Percentiles rank a stretch among this genome's conserved stretches.
Evolutionary conservation across 345 rosid species (phyloP).

Genomic region (Carallia brachiata): DNA sequence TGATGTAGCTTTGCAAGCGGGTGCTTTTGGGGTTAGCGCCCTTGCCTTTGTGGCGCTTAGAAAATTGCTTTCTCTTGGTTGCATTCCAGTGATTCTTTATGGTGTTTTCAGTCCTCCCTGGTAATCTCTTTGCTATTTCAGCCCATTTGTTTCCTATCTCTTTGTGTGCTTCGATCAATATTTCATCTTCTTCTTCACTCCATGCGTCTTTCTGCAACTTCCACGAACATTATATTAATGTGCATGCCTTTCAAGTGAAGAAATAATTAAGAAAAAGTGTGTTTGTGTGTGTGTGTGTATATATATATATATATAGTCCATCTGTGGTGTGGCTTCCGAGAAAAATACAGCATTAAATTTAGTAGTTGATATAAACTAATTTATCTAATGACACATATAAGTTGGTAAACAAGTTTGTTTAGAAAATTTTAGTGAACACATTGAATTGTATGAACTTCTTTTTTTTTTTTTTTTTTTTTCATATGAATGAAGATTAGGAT

Average conservation of each 20-base stretch:
- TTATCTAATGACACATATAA: no score
- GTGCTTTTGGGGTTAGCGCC: conserved; percentile 5
- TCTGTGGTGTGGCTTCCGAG: no score
- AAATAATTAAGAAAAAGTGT: not conserved
- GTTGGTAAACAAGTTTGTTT: no score
- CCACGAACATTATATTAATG: not conserved
- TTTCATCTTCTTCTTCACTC: conserved; percentile 60
- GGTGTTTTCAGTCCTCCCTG: conserved; percentile 62
- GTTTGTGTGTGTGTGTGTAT: no score
- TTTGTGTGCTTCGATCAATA: conserved; percentile 45
- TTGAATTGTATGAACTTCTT: no score
- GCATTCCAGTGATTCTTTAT: conserved; percentile 36
- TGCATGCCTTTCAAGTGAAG: not conserved
- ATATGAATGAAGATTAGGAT: no score
- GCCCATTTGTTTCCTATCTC: conserved; percentile 70
- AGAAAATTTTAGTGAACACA: no score
- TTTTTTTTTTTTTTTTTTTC: no score
- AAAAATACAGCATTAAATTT: no score
- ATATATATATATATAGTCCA: no score
- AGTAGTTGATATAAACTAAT: no score
- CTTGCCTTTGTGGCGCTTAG: conserved; percentile 38
- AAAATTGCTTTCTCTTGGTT: conserved; percentile 26
- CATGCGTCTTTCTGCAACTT: conserved; percentile 62
- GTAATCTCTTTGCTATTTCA: conserved; percentile 56
- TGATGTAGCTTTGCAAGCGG: conserved; percentile 44